Evolutionary conservation across 2,329 filamentous ascomycete species (phyloP).

Genomic region (Pseudogymnoascus sp.): DNA sequence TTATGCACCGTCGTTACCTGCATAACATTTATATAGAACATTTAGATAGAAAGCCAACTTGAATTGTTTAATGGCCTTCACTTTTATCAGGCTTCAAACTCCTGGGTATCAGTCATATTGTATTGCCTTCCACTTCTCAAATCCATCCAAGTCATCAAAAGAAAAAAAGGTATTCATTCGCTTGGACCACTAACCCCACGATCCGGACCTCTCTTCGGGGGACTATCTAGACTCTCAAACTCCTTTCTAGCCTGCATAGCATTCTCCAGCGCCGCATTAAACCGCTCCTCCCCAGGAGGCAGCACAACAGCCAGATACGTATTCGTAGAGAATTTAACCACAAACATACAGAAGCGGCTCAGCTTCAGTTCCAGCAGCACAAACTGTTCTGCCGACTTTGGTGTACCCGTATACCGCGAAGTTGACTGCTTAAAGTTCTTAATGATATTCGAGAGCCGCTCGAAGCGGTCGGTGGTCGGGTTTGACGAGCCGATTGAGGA

Average conservation of each 20-base stretch:
- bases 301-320: constrained; percentile 92
- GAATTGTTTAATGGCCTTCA: neutral
- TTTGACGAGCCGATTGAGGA: constrained; percentile 67
- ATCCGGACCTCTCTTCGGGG: constrained; percentile 27
- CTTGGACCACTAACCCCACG: constrained; percentile 12
- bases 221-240: constrained; percentile 61
- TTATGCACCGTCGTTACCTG: neutral
- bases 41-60: neutral
- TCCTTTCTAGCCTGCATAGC: constrained; percentile 78
- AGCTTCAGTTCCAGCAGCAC: constrained; percentile 75
- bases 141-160: neutral
- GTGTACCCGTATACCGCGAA: constrained; percentile 68
- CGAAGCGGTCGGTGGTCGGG: constrained; percentile 85
- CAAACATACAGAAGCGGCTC: constrained; percentile 80
- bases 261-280: constrained; percentile 85
- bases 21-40: neutral
- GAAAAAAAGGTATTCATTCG: constrained; percentile 2
- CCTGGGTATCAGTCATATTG: neutral
- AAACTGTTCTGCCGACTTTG: constrained; percentile 75
- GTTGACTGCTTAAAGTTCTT: constrained; percentile 93
- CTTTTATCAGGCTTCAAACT: neutral
- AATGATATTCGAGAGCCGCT: constrained; percentile 93
- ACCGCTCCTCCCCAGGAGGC: constrained; percentile 81
- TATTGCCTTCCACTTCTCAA: neutral
- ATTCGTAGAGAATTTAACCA: constrained; percentile 93